Conservation (phyloP, 495 filamentous ascomycete species). For the Penicillium roqueforti region DNA sequence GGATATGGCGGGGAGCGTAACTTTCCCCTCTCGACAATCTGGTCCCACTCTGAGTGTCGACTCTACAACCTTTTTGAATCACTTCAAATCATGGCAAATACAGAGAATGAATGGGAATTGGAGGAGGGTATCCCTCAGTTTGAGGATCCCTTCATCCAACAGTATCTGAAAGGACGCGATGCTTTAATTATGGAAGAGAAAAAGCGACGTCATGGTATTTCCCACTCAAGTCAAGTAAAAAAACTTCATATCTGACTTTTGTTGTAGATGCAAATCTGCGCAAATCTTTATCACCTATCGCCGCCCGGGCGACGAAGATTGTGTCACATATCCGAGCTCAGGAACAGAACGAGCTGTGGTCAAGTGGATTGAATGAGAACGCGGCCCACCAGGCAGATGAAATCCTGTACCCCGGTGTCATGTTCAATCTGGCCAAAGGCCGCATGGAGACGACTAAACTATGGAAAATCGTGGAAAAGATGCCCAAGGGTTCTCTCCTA, state of each 20-base stretch:
- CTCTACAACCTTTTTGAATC: background rate
- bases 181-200: slow-evolving; percentile 76
- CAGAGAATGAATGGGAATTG: slow-evolving; percentile 42
- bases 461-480: slow-evolving; percentile 75
- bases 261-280: slow-evolving; percentile 35
- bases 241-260: background rate
- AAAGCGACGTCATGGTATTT: slow-evolving; percentile 70
- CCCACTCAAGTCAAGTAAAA: slow-evolving; percentile 7
- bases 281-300: slow-evolving; percentile 69
- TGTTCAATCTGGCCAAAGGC: slow-evolving; percentile 76
- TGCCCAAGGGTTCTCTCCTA: slow-evolving; percentile 89
- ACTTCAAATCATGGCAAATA: slow-evolving; percentile 17
- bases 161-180: slow-evolving; percentile 72
- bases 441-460: slow-evolving; percentile 76
- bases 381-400: slow-evolving; percentile 50
- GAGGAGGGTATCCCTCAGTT: slow-evolving; percentile 49
- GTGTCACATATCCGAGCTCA: slow-evolving; percentile 71
- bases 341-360: slow-evolving; percentile 71
- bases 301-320: slow-evolving; percentile 69
- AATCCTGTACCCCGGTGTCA: slow-evolving; percentile 74
- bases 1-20: slow-evolving; percentile 6
- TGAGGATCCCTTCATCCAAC: slow-evolving; percentile 71
- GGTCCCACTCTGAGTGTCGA: background rate
- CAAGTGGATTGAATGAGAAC: slow-evolving; percentile 60
- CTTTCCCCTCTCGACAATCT: slow-evolving; percentile 4